Evolutionary conservation across 2,329 filamentous ascomycete genomes (phyloP).

Genomic region (Alternaria sp.): DNA sequence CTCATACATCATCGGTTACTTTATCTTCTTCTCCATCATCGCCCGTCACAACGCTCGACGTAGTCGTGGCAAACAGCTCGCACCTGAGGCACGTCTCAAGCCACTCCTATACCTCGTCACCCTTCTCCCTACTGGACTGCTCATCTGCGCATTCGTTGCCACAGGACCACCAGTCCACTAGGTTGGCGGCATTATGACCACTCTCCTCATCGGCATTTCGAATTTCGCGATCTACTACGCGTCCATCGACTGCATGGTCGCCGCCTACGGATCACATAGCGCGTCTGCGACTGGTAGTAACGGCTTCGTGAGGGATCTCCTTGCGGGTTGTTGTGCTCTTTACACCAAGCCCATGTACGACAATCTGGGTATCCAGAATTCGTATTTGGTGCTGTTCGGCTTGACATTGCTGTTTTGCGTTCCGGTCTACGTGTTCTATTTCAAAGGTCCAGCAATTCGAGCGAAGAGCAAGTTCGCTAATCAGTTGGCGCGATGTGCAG

Average conservation of each 20-base stretch:
- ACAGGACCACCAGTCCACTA: conserved; percentile 69
- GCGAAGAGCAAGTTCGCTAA: conserved; percentile 1
- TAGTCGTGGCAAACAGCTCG: conserved; percentile 57
- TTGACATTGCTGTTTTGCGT: conserved; percentile 60
- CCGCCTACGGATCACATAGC: conserved; percentile 71
- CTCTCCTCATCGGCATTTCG: conserved; percentile 68
- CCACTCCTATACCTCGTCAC: conserved; percentile 69
- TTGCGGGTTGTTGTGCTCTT: conserved; percentile 74
- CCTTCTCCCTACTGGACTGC: conserved; percentile 69
- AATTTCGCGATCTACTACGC: conserved; percentile 76
- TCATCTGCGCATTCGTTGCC: conserved; percentile 69
- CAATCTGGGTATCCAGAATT: conserved; percentile 32
- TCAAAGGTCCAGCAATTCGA: background rate
- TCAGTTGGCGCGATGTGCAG: background rate
- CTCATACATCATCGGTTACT: conserved; percentile 66
- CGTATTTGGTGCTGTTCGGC: conserved; percentile 56
- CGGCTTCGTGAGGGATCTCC: conserved; percentile 75
- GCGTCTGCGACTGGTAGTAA: conserved; percentile 82
- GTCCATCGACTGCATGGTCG: conserved; percentile 80
- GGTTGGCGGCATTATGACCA: conserved; percentile 63
- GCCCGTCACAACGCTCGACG: conserved; percentile 56
- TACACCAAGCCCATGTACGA: conserved; percentile 50
- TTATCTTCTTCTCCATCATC: conserved; percentile 61
- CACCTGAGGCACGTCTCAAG: conserved; percentile 71
- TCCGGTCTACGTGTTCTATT: conserved; percentile 65